phyloP scores from a whole-genome alignment of 257 asterid species.

The Fraxinus anomala region DNA sequence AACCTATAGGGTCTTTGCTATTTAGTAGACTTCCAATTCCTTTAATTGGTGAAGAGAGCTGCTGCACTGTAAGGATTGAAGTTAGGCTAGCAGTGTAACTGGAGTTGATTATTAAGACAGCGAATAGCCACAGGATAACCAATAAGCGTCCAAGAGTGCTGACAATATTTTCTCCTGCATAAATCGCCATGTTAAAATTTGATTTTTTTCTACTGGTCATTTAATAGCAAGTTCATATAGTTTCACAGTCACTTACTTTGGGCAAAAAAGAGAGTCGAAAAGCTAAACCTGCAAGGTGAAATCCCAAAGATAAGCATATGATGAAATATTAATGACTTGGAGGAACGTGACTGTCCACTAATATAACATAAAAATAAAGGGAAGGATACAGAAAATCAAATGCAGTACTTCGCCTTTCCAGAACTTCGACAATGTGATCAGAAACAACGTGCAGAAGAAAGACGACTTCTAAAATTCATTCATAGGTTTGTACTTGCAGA shows the following conservation, averaged over 20 bases:
- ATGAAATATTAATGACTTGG: not conserved
- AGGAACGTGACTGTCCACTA: not conserved
- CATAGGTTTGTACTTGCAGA: not conserved
- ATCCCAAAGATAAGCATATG: not conserved
- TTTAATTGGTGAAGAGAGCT: conserved; percentile 52
- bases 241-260: conserved; percentile 40
- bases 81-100: conserved; percentile 73
- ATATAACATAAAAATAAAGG: not conserved
- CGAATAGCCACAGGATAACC: conserved; percentile 65
- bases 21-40: conserved; percentile 53
- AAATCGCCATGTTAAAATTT: not conserved
- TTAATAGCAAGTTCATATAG: not conserved
- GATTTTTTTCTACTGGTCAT: not conserved
- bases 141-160: conserved; percentile 59
- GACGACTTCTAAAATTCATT: not conserved
- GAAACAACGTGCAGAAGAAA: not conserved
- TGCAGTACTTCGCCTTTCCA: not conserved
- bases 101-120: conserved; percentile 55
- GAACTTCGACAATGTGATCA: not conserved
- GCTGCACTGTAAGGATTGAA: conserved; percentile 69
- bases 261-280: conserved; percentile 46
- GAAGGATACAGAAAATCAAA: no score
- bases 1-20: conserved; percentile 50
- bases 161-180: conserved; percentile 53
- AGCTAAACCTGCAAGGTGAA: conserved; percentile 45